Base-by-base conservation (phyloP, 768 basidiomycete species). In the Gyrodon lividus region DNA sequence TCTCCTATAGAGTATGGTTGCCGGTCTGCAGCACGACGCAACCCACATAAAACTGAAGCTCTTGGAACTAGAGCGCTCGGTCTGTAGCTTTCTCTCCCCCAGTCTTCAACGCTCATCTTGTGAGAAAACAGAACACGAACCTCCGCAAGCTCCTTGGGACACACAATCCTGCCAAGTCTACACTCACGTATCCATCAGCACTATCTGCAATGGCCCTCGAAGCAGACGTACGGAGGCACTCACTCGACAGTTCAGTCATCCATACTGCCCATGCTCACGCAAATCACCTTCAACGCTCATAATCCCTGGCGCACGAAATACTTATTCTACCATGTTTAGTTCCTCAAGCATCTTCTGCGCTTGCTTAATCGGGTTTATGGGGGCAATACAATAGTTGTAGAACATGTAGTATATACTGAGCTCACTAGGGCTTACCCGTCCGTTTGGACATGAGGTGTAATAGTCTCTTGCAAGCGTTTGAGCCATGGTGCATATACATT, bases 31-130 rank as follows among this genome's bases (percentile, higher is more conserved):
- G 44, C 77, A 84, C 60, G 87, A 89, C 54, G 74, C 78, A 4
- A 77, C 80, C 0, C 70, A 82, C 3, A 67, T 78, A 16, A 82
- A 81, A 49, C 66, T 87, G 43, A 85, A 84, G 55, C 71, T 88
- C 26, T 73, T 87, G 39, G 86, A 89, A 59, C 72, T 89, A 22
- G 78, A 88, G 60, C 78, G 86, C 55, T 79, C 84, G 17, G 87
- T 88, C 57, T 14, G 50, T 41, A 30, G 20, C 35, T 16, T 31
- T 19, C n/a, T 30, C 41, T 31, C 39, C 70, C 14, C 3, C 17
- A 6, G 10, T 1, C 19, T 10, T 13, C 6, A 4, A 24, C 37
- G 1, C 37, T 28, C 30, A 28, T n/a, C 43, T 40, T 31, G 39
- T 20, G 28, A 20, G 4, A 2, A 41, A 12, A 33, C 46, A 68